Evolutionary conservation across 2,329 filamentous ascomycete species (phyloP).

Genomic region (Fusarium decemcellulare): DNA sequence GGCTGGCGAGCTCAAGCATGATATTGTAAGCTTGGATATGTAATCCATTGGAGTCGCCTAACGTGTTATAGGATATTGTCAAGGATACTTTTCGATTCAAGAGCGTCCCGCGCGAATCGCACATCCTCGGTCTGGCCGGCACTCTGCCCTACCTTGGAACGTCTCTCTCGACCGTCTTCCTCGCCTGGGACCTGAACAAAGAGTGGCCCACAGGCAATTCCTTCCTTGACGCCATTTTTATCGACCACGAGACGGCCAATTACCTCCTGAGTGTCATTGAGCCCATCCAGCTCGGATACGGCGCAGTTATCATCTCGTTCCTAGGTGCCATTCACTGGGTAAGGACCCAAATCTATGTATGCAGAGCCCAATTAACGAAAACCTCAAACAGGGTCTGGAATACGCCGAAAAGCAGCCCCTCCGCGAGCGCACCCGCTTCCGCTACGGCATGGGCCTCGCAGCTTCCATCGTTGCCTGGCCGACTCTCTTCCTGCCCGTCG

Average conservation of each 20-base stretch:
- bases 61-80: slow-evolving; percentile 67
- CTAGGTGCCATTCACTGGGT: slow-evolving; percentile 93
- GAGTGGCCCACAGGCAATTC: slow-evolving; percentile 71
- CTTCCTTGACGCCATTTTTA: slow-evolving; percentile 65
- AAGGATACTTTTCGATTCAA: slow-evolving; percentile 78
- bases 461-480: slow-evolving; percentile 90
- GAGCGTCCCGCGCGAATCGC: slow-evolving; percentile 76
- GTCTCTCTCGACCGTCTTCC: slow-evolving; percentile 84
- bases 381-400: slow-evolving; percentile 74
- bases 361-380: neutral
- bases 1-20: slow-evolving; percentile 56
- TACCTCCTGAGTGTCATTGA: slow-evolving; percentile 82
- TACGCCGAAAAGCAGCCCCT: slow-evolving; percentile 79
- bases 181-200: slow-evolving; percentile 87
- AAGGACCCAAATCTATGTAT: slow-evolving; percentile 15
- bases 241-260: slow-evolving; percentile 80
- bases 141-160: slow-evolving; percentile 89
- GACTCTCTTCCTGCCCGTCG: slow-evolving; percentile 85
- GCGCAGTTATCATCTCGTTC: slow-evolving; percentile 94
- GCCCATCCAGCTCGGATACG: slow-evolving; percentile 91
- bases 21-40: slow-evolving; percentile 67
- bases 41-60: neutral
- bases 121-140: slow-evolving; percentile 80
- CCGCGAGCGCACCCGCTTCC: slow-evolving; percentile 76
- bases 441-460: slow-evolving; percentile 87